Evolutionary conservation across 768 basidiomycete genomes (phyloP).

Genomic region (Tulasnella sp.): DNA sequence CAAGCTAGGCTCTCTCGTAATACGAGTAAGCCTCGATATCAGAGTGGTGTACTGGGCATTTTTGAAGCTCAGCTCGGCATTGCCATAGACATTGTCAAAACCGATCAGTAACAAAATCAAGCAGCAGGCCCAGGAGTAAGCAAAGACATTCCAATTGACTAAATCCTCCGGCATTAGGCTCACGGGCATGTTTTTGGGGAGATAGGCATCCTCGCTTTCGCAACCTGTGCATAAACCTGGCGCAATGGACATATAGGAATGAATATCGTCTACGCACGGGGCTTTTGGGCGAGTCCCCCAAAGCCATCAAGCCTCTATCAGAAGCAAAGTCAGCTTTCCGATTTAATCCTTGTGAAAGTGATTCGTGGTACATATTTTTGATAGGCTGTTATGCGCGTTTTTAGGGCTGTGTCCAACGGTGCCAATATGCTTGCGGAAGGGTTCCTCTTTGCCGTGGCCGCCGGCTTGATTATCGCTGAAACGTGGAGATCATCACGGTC

Average conservation of each 20-base stretch:
- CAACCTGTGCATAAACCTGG: conserved; percentile 55
- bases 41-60: conserved; percentile 13
- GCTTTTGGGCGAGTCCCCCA: conserved; percentile 65
- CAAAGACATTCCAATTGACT: conserved; percentile 10
- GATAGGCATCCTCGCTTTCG: conserved; percentile 63
- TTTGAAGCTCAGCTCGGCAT: background rate
- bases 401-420: conserved; percentile 74
- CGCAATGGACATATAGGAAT: conserved; percentile 63
- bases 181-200: background rate
- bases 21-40: conserved; percentile 45
- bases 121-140: conserved; percentile 61
- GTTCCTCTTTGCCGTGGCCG: conserved; percentile 70
- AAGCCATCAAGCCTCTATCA: conserved; percentile 61
- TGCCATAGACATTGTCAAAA: conserved; percentile 63
- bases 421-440: conserved; percentile 78
- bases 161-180: background rate
- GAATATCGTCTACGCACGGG: conserved; percentile 63
- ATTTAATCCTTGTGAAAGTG: background rate
- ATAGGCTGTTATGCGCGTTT: background rate
- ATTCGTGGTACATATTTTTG: background rate
- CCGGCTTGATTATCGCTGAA: conserved; percentile 62
- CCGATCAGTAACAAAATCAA: conserved; percentile 62
- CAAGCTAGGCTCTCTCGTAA: conserved; percentile 62
- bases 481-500: conserved; percentile 62
- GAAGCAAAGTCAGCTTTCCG: conserved; percentile 47